Conservation (phyloP, 768 basidiomycete species). For the Mycena belliarum region DNA sequence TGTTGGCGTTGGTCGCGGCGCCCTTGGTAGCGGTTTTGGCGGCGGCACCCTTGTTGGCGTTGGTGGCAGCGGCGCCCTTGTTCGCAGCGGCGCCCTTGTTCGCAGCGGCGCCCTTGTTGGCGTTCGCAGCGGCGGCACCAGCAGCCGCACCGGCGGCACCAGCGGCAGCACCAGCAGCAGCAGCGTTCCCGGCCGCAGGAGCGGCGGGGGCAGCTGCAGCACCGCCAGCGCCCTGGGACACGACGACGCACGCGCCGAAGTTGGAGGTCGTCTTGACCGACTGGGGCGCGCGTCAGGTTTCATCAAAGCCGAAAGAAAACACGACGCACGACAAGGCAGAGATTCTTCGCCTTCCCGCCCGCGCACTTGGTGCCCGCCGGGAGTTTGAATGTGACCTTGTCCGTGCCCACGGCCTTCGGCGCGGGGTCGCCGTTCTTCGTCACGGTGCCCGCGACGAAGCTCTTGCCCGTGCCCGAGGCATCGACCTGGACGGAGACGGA, state of each 20-base stretch:
- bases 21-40: too few relatives aligned
- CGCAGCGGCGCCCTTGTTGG: too few relatives aligned
- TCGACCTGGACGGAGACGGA: constrained; percentile 1
- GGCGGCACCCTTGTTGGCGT: too few relatives aligned
- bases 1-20: too few relatives aligned
- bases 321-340: constrained; percentile 29
- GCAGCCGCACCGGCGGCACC: too few relatives aligned
- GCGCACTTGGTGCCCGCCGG: constrained; percentile 33
- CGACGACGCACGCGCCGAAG: constrained; percentile 58
- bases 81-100: too few relatives aligned
- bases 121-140: too few relatives aligned
- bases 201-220: too few relatives aligned
- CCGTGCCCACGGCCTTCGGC: neutral
- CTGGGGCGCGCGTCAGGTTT: constrained; percentile 24
- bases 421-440: constrained; percentile 3
- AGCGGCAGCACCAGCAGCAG: too few relatives aligned
- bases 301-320: neutral
- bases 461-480: constrained; percentile 1
- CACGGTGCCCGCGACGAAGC: neutral
- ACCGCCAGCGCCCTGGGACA: constrained; percentile 28
- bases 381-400: constrained; percentile 24
- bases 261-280: constrained; percentile 49
- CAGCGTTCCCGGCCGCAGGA: too few relatives aligned
- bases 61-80: too few relatives aligned
- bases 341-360: constrained; percentile 28